phyloP scores from a whole-genome alignment of 768 basidiomycete genomes.

The Termitomyces sp. region DNA sequence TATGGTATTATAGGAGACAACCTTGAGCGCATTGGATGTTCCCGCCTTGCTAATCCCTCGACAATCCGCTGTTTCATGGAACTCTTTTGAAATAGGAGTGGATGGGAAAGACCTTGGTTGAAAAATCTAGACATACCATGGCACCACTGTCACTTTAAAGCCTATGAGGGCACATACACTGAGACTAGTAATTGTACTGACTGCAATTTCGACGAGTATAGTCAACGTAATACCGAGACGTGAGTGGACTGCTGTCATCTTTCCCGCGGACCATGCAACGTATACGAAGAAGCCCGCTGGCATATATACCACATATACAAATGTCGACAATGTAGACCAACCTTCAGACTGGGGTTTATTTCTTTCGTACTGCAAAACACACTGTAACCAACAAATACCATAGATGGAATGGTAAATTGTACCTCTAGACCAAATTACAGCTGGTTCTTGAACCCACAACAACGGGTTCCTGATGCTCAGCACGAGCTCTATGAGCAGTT shows the following conservation, averaged over 20 bases:
- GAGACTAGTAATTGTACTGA: slow-evolving; percentile 90
- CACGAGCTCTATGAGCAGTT: slow-evolving; percentile 38
- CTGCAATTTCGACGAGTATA: slow-evolving; percentile 85
- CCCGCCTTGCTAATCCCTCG: slow-evolving; percentile 85
- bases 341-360: slow-evolving; percentile 40
- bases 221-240: slow-evolving; percentile 90
- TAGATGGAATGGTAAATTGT: background rate
- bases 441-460: slow-evolving; percentile 31
- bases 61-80: slow-evolving; percentile 92
- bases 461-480: slow-evolving; percentile 27
- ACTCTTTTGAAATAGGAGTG: slow-evolving; percentile 48
- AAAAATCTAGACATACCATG: slow-evolving; percentile 54
- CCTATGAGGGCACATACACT: slow-evolving; percentile 90
- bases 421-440: slow-evolving; percentile 47
- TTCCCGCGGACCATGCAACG: slow-evolving; percentile 70
- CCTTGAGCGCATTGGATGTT: slow-evolving; percentile 88
- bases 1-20: slow-evolving; percentile 80
- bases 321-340: slow-evolving; percentile 61
- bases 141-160: slow-evolving; percentile 86
- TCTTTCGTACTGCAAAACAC: slow-evolving; percentile 46
- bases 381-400: background rate
- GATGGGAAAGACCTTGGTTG: background rate
- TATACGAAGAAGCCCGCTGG: slow-evolving; percentile 70
- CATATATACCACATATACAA: slow-evolving; percentile 76
- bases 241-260: slow-evolving; percentile 85